Base-by-base conservation (phyloP, 2,329 filamentous ascomycete species). In the Coniochaeta sp. region DNA sequence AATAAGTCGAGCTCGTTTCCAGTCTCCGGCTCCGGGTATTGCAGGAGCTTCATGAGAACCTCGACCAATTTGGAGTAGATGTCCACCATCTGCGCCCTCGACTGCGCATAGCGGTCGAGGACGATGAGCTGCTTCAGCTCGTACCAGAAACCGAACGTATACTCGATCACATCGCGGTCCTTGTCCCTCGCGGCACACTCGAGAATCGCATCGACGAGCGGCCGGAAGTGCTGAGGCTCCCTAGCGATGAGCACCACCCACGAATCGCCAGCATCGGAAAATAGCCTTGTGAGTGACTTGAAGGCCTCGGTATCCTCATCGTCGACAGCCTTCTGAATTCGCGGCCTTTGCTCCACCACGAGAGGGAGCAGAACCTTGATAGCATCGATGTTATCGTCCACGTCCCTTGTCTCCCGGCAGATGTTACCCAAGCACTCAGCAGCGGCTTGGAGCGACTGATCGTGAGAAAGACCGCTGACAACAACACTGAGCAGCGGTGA, bases 131-230 rank as follows among this genome's bases (percentile, higher is more conserved):
- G 92, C 79, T 99, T 99, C 55, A 99, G 82, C 71, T 99, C 95
- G 72, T 96, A 98, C 95, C 95, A 99, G 77, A 99, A 98, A 66
- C 86, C 87, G 75, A 99, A 99, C 0, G 96, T 99, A 68, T 95
- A 87, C 59, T 91, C 90, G 64, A 99, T 92, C 5, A 93, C 91
- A 66, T 99, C 95, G 63, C 89, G 86, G 59, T 97, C 93, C 71
- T 87, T 87, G 73, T 99, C 95, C 66, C 89, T 84, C 12, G 89
- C 85, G 62, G 91, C 93, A 70, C 92, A 96, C 76, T 98, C 93
- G n/a, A 98, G 81, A 17, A 99, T 87, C 7, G 89, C 87, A 68
- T 97, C 92, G 12, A 99, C 93, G 6, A 99, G 80, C 12, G 85
- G 86, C 43, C 90, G 84, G 77, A 98, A 98, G 58, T 93, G 86